These are phyloP conservation scores for Penicillium crystallinum DNA, from an alignment of 495 filamentous ascomycete species.

Conservation along the genomic window DNA sequence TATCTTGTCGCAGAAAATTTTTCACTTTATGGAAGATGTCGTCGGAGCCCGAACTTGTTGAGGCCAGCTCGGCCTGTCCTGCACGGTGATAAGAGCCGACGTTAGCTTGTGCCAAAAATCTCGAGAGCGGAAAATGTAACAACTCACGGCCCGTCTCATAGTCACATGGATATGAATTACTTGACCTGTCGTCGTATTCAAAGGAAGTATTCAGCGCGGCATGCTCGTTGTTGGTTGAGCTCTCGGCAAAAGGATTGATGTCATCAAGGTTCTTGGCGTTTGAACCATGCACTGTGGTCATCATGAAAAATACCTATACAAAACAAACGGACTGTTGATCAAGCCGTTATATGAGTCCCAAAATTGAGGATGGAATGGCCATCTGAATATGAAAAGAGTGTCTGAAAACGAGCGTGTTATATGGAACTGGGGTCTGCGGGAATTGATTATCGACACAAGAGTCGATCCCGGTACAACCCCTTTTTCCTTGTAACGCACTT, in stretches of 20 bases:
- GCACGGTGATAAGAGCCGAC: background rate
- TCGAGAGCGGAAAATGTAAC: background rate
- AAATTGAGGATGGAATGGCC: background rate
- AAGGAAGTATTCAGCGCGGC: background rate
- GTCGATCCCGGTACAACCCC: background rate
- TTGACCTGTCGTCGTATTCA: background rate
- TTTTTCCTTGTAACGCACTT: background rate
- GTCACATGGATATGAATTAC: background rate
- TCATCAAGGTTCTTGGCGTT: background rate
- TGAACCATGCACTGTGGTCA: slow-evolving; percentile 1
- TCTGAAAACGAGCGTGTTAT: background rate
- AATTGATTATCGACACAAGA: background rate
- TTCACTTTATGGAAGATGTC: background rate
- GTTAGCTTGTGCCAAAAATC: background rate
- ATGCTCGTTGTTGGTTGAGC: background rate
- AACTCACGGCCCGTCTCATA: background rate
- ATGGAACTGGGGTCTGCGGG: background rate
- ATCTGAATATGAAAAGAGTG: background rate
- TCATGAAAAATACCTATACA: background rate
- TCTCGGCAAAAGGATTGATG: background rate
- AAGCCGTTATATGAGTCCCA: background rate
- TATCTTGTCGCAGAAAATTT: background rate
- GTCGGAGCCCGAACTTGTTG: background rate
- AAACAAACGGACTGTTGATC: background rate
- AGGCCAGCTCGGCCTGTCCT: background rate